A percentile compares a stretch with the other conserved stretches of the same genome.
Conservation (phyloP, 352 stramenopile species). For the Phytopythium ostracodes region DNA sequence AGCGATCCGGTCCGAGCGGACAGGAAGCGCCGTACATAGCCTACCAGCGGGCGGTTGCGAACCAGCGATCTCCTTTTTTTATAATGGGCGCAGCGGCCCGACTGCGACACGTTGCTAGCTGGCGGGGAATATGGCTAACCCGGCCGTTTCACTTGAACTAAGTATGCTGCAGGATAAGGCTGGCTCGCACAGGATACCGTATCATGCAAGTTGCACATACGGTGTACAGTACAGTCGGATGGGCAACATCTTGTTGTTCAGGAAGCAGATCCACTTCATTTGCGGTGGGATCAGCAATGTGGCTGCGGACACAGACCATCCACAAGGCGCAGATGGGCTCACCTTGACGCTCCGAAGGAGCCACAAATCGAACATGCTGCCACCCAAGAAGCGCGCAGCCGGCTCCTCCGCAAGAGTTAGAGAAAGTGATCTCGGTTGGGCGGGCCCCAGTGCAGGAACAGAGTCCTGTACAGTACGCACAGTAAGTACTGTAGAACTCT, state of each 20-base stretch:
- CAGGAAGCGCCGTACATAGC: too few relatives aligned
- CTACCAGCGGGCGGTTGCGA: background rate
- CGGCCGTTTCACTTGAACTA: background rate
- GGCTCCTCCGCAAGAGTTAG: too few relatives aligned
- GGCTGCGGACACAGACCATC: background rate
- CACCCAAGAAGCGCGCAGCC: background rate
- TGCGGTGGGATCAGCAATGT: background rate
- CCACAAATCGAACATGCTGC: background rate
- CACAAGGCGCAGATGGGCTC: background rate
- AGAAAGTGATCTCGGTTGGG: too few relatives aligned
- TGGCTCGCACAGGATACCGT: background rate
- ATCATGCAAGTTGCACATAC: background rate
- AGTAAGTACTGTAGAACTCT: too few relatives aligned
- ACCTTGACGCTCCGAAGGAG: background rate
- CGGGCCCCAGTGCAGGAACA: too few relatives aligned
- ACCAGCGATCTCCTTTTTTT: background rate
- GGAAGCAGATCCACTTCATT: background rate
- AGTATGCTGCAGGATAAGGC: background rate
- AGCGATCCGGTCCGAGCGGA: too few relatives aligned
- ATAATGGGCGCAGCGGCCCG: background rate
- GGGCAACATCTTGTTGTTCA: background rate
- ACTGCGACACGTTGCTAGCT: background rate
- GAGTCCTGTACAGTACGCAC: too few relatives aligned
- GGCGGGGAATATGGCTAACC: background rate
- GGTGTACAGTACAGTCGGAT: background rate